phyloP scores from a whole-genome alignment of 2,329 filamentous ascomycete species.

The Fusarium newnesense region DNA sequence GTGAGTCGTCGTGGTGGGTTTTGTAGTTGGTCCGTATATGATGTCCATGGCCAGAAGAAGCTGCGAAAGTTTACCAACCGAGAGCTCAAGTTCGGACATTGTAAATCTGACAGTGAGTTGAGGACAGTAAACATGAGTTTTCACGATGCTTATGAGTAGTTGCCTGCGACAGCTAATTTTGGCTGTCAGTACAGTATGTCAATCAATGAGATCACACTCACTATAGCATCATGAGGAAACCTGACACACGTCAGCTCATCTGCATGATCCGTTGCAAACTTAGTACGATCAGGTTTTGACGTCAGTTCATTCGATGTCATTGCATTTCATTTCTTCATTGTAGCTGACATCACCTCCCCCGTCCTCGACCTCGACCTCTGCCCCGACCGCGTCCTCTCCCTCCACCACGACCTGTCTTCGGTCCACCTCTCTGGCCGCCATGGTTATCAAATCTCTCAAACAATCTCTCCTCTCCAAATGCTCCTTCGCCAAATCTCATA shows the following conservation, averaged over 20 bases:
- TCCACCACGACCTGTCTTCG: constrained; percentile 56
- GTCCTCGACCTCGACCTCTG: constrained; percentile 41
- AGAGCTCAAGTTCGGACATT: not conserved
- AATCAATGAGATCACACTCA: constrained; percentile 1
- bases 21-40: not conserved
- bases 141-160: not conserved
- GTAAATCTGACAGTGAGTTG: not conserved
- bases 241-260: constrained; percentile 15
- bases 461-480: constrained; percentile 80
- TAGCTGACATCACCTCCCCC: constrained; percentile 35
- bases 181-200: not conserved
- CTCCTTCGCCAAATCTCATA: constrained; percentile 80
- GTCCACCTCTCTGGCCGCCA: constrained; percentile 52
- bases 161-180: not conserved
- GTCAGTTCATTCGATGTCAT: constrained; percentile 18
- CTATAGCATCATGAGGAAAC: not conserved
- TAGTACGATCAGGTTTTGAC: not conserved
- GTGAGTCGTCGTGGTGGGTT: too few relatives aligned
- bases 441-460: constrained; percentile 67
- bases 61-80: not conserved
- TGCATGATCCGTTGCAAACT: not conserved
- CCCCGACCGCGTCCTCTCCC: constrained; percentile 45
- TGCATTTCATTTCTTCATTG: constrained; percentile 17
- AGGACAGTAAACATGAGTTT: not conserved
- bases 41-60: not conserved